A percentile compares a stretch with the other conserved stretches of the same genome.
Conservation (phyloP, 129 eudicot genomes). For the Artemisia tridentata region DNA sequence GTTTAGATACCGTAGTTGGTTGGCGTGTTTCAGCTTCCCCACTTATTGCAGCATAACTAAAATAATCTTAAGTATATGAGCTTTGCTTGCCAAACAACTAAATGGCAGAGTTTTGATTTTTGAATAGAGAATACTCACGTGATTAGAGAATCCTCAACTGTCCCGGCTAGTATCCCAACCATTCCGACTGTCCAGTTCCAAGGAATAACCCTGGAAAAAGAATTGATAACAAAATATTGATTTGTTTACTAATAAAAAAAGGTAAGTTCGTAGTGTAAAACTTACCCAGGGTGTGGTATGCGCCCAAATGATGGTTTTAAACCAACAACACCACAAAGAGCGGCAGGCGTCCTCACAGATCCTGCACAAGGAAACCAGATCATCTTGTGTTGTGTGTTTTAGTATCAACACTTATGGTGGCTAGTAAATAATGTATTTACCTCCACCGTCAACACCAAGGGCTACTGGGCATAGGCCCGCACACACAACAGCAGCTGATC, state of each 20-base stretch:
- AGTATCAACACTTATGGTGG: neutral
- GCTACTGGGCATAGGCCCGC: conserved; percentile 95
- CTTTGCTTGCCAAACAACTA: neutral
- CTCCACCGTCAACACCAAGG: conserved; percentile 99
- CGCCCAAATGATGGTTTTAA: conserved; percentile 90
- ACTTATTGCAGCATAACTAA: conserved; percentile 87
- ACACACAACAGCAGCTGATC: conserved; percentile 93
- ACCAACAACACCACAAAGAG: conserved; percentile 94
- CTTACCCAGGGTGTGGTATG: conserved; percentile 77
- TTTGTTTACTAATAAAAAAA: neutral
- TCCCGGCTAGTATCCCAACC: conserved; percentile 91
- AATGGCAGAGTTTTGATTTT: neutral
- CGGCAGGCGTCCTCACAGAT: conserved; percentile 95
- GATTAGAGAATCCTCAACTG: conserved; percentile 89
- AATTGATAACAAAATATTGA: neutral
- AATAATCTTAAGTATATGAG: neutral
- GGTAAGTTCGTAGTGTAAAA: neutral
- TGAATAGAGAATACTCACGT: conserved; percentile 45
- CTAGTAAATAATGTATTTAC: conserved; percentile 32
- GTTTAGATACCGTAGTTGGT: conserved; percentile 39
- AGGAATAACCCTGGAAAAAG: conserved; percentile 71
- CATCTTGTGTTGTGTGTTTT: neutral
- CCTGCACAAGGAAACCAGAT: conserved; percentile 39
- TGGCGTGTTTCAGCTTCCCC: conserved; percentile 48
- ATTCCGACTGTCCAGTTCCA: conserved; percentile 93